Evolutionary conservation across 2,329 filamentous ascomycete genomes (phyloP).

Genomic region (Aspergillus tubingensis): DNA sequence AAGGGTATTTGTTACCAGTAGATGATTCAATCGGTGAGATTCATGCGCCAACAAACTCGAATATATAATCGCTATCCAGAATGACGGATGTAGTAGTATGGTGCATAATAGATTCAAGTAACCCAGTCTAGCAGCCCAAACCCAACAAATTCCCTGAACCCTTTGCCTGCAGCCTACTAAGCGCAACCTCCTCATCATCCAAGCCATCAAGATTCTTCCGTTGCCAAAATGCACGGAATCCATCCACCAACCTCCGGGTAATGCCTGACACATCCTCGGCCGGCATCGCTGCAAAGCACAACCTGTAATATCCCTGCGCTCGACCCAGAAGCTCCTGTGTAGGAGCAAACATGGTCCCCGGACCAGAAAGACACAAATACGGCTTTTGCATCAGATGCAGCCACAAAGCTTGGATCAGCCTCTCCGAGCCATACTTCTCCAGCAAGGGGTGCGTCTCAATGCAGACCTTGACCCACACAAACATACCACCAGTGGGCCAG

Average conservation of each 20-base stretch:
- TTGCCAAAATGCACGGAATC: constrained; percentile 73
- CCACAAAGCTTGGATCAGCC: constrained; percentile 68
- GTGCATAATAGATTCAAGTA: too few relatives aligned
- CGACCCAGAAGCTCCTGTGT: constrained; percentile 59
- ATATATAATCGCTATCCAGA: neutral
- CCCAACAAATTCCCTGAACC: constrained; percentile 18
- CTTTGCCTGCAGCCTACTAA: constrained; percentile 9
- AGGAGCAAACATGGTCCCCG: constrained; percentile 73
- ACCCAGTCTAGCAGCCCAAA: constrained; percentile 17
- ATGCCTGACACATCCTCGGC: constrained; percentile 67
- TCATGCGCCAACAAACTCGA: neutral
- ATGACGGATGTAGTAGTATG: neutral
- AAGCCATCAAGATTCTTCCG: constrained; percentile 58
- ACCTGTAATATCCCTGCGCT: constrained; percentile 71
- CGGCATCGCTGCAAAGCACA: constrained; percentile 85
- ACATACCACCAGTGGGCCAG: constrained; percentile 88
- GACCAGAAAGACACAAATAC: constrained; percentile 68
- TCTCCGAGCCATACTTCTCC: constrained; percentile 53
- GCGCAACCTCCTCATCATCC: constrained; percentile 22
- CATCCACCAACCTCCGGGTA: constrained; percentile 66
- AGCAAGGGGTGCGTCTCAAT: constrained; percentile 74
- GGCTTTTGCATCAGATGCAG: constrained; percentile 69
- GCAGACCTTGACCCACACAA: constrained; percentile 76
- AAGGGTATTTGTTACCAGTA: too few relatives aligned
- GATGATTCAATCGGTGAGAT: too few relatives aligned